Evolutionary conservation across 805 yeast species (phyloP).

Genomic region (Candida peoriensis): DNA sequence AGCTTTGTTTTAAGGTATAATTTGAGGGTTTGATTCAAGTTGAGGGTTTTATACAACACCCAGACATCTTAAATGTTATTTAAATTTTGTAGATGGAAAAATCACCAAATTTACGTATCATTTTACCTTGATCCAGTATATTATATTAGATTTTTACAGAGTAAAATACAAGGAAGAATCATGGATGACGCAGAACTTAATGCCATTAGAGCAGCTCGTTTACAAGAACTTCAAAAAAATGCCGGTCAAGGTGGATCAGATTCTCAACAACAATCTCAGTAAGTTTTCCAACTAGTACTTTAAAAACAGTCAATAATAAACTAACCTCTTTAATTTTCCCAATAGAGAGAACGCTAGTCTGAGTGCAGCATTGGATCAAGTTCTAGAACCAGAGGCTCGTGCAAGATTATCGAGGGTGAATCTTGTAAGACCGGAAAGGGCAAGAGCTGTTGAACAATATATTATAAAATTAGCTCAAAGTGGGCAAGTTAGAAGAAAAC

Average conservation of each 20-base stretch:
- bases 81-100: no score
- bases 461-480: slow-evolving; percentile 64
- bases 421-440: slow-evolving; percentile 89
- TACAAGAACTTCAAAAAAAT: slow-evolving; percentile 71
- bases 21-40: no score
- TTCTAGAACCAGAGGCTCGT: slow-evolving; percentile 77
- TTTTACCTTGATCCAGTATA: no score
- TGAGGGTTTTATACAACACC: no score
- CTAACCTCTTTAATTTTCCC: neutral
- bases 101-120: no score
- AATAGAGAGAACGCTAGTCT: slow-evolving; percentile 6
- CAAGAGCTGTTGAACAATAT: slow-evolving; percentile 80
- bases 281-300: slow-evolving; percentile 4
- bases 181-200: slow-evolving; percentile 88
- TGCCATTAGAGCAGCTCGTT: slow-evolving; percentile 90
- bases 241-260: slow-evolving; percentile 30
- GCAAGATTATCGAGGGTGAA: slow-evolving; percentile 84
- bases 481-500: slow-evolving; percentile 70
- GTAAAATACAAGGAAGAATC: neutral
- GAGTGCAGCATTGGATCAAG: slow-evolving; percentile 47
- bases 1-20: no score
- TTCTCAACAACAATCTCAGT: slow-evolving; percentile 12
- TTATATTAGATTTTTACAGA: no score
- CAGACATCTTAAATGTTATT: no score
- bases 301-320: neutral